phyloP scores from a whole-genome alignment of 495 filamentous ascomycete species.

The Hypoxylon intermedium region DNA sequence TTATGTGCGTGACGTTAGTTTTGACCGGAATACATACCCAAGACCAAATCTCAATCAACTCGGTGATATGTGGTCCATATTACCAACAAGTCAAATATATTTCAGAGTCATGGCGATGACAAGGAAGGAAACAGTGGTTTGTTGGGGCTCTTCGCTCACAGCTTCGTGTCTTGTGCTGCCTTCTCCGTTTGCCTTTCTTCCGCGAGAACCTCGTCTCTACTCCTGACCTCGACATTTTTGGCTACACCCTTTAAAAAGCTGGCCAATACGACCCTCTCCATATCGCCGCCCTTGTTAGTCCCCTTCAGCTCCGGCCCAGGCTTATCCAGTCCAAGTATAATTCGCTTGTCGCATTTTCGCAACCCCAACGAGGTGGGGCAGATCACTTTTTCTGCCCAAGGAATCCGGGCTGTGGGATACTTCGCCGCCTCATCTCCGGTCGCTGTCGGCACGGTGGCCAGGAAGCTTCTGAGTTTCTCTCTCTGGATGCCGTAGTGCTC shows the following conservation, averaged over 20 bases:
- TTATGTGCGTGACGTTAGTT: too few relatives aligned
- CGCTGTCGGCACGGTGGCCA: conserved; percentile 50
- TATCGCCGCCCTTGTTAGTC: conserved; percentile 68
- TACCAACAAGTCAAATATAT: not conserved
- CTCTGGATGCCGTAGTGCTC: conserved; percentile 63
- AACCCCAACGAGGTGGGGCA: conserved; percentile 67
- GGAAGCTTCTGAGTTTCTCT: conserved; percentile 63
- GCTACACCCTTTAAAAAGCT: conserved; percentile 64
- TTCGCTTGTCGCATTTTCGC: conserved; percentile 60
- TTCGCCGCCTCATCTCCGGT: conserved; percentile 17
- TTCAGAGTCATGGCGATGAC: not conserved
- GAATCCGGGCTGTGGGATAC: conserved; percentile 53
- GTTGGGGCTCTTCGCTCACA: conserved; percentile 31
- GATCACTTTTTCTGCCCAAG: conserved; percentile 83
- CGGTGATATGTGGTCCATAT: too few relatives aligned
- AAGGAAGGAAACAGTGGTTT: conserved; percentile 10
- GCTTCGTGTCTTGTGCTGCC: conserved; percentile 18
- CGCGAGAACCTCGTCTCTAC: conserved; percentile 58
- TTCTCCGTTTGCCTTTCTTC: conserved; percentile 42
- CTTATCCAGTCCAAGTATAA: conserved; percentile 72
- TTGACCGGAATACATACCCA: not conserved
- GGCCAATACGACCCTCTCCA: conserved; percentile 75
- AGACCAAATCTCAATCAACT: not conserved
- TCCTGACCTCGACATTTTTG: conserved; percentile 61
- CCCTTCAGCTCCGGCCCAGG: conserved; percentile 74